Evolutionary conservation across 1,139 yeast genomes (phyloP).

Genomic region (Blastobotrys elegans): DNA sequence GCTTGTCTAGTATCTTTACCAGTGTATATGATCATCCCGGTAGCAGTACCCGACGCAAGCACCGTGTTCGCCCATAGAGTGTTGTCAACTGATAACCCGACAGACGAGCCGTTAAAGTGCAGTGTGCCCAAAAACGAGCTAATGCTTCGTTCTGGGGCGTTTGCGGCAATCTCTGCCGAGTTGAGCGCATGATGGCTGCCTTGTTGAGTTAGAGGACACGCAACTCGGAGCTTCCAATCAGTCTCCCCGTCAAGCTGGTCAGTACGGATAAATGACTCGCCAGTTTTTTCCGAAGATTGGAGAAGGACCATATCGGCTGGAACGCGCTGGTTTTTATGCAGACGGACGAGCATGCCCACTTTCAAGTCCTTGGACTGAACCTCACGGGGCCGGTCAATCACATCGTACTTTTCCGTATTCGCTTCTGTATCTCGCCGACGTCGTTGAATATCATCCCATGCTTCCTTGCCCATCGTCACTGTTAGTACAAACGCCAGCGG

Average conservation of each 20-base stretch:
- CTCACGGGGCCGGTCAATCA: slow-evolving; percentile 41
- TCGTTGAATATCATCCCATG: slow-evolving; percentile 87
- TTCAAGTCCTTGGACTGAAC: slow-evolving; percentile 62
- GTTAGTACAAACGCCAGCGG: slow-evolving; percentile 89
- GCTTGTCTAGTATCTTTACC: slow-evolving; percentile 93
- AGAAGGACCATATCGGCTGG: slow-evolving; percentile 91
- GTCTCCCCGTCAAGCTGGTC: slow-evolving; percentile 99
- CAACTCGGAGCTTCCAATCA: slow-evolving; percentile 87
- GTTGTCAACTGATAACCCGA: slow-evolving; percentile 79
- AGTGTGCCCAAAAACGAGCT: slow-evolving; percentile 75
- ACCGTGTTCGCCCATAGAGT: slow-evolving; percentile 99
- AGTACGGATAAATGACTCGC: slow-evolving; percentile 91
- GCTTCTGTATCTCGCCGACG: slow-evolving; percentile 87
- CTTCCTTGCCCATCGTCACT: slow-evolving; percentile 94
- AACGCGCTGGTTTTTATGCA: slow-evolving; percentile 77
- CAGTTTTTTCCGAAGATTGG: slow-evolving; percentile 73
- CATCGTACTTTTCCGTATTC: slow-evolving; percentile 76
- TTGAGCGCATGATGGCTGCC: slow-evolving; percentile 42
- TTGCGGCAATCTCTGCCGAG: slow-evolving; percentile 56
- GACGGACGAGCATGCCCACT: slow-evolving; percentile 82
- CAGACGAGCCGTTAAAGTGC: slow-evolving; percentile 41
- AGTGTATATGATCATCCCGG: slow-evolving; percentile 84
- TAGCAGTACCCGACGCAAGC: slow-evolving; percentile 84
- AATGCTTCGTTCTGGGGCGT: slow-evolving; percentile 78
- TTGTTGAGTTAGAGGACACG: slow-evolving; percentile 68